These are phyloP conservation scores for Aspergillus carlsbadensis DNA, from an alignment of 495 filamentous ascomycete genomes.

Conservation along the genomic window DNA sequence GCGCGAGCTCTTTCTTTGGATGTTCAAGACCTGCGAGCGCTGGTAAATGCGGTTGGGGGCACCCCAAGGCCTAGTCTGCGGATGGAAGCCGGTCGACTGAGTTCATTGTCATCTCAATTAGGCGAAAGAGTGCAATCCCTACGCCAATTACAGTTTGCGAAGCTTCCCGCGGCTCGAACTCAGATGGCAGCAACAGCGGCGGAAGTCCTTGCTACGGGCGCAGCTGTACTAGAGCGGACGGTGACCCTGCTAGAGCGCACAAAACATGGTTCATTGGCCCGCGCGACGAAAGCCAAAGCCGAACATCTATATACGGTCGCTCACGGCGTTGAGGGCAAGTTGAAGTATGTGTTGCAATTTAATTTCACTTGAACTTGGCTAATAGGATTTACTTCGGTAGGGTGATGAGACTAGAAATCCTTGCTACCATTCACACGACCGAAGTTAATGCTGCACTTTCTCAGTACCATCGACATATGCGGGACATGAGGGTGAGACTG, in stretches of 20 bases:
- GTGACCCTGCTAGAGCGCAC: conserved; percentile 51
- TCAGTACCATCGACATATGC: conserved; percentile 54
- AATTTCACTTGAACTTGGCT: neutral
- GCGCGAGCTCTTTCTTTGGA: conserved; percentile 27
- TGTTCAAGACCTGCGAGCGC: conserved; percentile 30
- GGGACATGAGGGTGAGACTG: conserved; percentile 47
- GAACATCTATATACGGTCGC: conserved; percentile 62
- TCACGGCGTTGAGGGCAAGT: conserved; percentile 49
- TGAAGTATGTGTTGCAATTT: conserved; percentile 40
- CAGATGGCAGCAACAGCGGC: conserved; percentile 41
- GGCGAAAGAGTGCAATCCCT: conserved; percentile 25
- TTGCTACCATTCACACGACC: conserved; percentile 53
- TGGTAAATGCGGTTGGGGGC: conserved; percentile 22
- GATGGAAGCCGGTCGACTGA: conserved; percentile 23
- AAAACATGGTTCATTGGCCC: conserved; percentile 65
- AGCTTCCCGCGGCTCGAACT: conserved; percentile 33
- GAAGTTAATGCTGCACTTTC: conserved; percentile 56
- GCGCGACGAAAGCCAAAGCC: conserved; percentile 51
- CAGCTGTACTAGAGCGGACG: conserved; percentile 38
- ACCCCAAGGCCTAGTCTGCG: conserved; percentile 10
- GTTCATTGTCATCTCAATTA: conserved; percentile 28
- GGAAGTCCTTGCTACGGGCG: conserved; percentile 31
- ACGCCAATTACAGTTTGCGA: conserved; percentile 30
- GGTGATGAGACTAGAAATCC: conserved; percentile 41
- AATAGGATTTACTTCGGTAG: conserved; percentile 20